A percentile compares a stretch with the other conserved stretches of the same genome.
Evolutionary conservation across 106 monocot species (phyloP).

Genomic region (Dendrobium catenatum): DNA sequence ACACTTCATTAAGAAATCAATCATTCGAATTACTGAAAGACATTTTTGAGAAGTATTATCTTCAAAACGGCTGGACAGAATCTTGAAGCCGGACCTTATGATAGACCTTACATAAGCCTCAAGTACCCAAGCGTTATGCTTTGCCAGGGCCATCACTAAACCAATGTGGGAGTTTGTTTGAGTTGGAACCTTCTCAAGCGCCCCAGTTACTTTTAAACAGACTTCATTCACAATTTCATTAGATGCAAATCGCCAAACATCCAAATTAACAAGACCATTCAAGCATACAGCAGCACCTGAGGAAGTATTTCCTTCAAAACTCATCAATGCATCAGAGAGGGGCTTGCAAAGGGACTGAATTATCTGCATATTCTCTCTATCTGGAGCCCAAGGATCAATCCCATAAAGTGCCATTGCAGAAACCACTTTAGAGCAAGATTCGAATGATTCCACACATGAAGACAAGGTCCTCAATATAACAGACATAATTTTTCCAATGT

Average conservation of each 20-base stretch:
- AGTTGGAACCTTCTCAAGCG: constrained; percentile 59
- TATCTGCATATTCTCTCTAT: constrained; percentile 56
- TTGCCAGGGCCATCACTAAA: constrained; percentile 67
- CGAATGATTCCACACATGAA: constrained; percentile 51
- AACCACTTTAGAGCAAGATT: constrained; percentile 79
- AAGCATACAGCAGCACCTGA: constrained; percentile 79
- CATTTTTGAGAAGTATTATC: constrained; percentile 74
- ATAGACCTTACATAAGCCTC: constrained; percentile 85
- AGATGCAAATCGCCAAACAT: constrained; percentile 71
- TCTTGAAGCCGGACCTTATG: constrained; percentile 57
- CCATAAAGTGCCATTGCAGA: constrained; percentile 79
- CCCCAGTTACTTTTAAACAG: constrained; percentile 67
- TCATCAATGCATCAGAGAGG: constrained; percentile 55
- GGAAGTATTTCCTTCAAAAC: constrained; percentile 39
- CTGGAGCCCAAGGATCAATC: constrained; percentile 57
- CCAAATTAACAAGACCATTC: constrained; percentile 60
- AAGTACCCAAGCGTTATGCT: constrained; percentile 51
- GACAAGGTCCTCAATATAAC: constrained; percentile 59
- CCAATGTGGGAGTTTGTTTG: constrained; percentile 72
- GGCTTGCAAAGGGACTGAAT: constrained; percentile 69
- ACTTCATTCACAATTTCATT: constrained; percentile 60
- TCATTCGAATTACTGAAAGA: constrained; percentile 77
- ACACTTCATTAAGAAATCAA: constrained; percentile 82
- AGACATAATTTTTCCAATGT: constrained; percentile 73
- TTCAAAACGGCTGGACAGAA: constrained; percentile 20